Evolutionary conservation across 225 moss, liverwort and hornwort genomes (phyloP), one percentile per base, ranked within the genome.

Genomic region (Antitrichia curtipendula): DNA sequence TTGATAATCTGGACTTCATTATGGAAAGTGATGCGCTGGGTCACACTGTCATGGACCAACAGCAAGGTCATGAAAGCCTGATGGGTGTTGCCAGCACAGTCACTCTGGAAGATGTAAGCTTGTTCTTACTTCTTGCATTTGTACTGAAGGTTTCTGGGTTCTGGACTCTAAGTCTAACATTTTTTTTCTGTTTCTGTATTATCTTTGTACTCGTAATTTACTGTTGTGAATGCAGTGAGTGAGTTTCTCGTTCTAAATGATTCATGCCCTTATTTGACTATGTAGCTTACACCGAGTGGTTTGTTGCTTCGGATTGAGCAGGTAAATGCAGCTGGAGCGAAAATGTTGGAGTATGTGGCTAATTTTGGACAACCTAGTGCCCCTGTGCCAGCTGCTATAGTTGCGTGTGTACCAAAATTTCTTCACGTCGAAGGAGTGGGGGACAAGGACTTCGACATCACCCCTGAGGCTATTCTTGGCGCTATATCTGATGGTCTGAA

Each of bases 21-120:
- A 99, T 99, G 99, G 99, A 99, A 92, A 99, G 97, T 87, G 97
- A 99, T 96, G 97, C 97, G 59, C 91, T 99, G 61, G 91, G 94
- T 58, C 99, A 99, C 88, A 99, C 96, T 88, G 99, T 99, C 47
- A 99, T 99, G 99, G 99, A 99, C 86, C 99, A 99, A 90, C 97
- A 99, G 84, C 99, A 99, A 92, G 99, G 97, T 62, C 99, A 99
- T 87, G 99, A 99, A 86, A 96, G 97, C 90, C 90, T 99, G 45
- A 84, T 95, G 95, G 94, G 86, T 83, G 97, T 97, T 91, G 96
- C 99, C 80, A 94, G 96, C 91, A 97, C 97, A 28, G 96, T 99
- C 43, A 96, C 96, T 72, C 91, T 97, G 79, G 99, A 99, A 93
- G 99, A 99, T 90, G 99, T 99, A 93, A 96, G 97, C 76, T 86